Evolutionary conservation across 148 eudicot species (phyloP), one percentile per base, ranked within the genome.

Genomic region (Silene latifolia): DNA sequence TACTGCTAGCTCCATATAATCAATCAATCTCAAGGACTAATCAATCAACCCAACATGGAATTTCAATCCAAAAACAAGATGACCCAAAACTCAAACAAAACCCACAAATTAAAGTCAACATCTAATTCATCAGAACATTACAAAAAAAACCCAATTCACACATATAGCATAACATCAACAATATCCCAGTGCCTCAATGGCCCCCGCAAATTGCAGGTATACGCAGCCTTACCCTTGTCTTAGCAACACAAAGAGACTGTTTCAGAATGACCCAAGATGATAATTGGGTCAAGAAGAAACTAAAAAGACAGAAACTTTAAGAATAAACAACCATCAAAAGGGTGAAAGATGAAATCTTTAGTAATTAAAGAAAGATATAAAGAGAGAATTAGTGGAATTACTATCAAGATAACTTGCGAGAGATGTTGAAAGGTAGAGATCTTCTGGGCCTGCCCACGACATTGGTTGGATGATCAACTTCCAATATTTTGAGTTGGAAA

Each of bases 391-490:
- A 56, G 58, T 72, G 69, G 75, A 19, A 84, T 84, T 72, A 93
- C 98, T 93, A 74, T 93, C 98, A 72, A 93, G 98, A 84, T 93
- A 93, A 71, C 89, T 93, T 60, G 98, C 98, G 70, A 93, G 91
- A 35, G 98, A 93, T 72, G 97, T 93, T 25, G 98, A 93, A 61
- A 91, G 89, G 75, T 85, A 86, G 62, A 91, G 79, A 82, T 93
- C 98, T 72, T 91, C 98, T 5, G 97, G 91, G 32, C 90, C 94
- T 5, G 91, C 87, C 98, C 98, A 93, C 84, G 98, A 91, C 98
- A 91, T 93, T 78, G 83, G 3, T 1, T 27, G 42, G 42, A 35
- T 35, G 42, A 35, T 35, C 42, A 35, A 35, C 5, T 5, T 4
- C 3, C 7, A 4, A 35, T 0, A 35, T 35, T 35, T 35, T 35